These are phyloP conservation scores for Gastrolobium villosum DNA, from an alignment of 306 rosid genomes.

Conservation along the genomic window DNA sequence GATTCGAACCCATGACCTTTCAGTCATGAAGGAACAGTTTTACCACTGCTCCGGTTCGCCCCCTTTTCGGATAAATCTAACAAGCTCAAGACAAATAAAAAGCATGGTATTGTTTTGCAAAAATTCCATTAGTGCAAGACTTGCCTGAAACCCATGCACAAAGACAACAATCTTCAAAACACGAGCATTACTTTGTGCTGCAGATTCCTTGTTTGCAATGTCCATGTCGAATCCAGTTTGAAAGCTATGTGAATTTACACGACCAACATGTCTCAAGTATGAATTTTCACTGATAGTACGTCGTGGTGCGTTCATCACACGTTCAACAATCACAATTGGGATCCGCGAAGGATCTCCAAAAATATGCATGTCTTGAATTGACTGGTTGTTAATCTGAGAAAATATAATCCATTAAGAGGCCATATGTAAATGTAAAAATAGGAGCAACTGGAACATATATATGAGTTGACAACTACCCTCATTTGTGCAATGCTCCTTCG, in stretches of 20 bases:
- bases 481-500: conserved; percentile 85
- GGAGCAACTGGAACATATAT: conserved; percentile 29
- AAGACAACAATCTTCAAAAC: conserved; percentile 79
- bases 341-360: conserved; percentile 77
- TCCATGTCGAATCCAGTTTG: conserved; percentile 52
- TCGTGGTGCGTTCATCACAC: conserved; percentile 79
- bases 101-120: neutral
- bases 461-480: conserved; percentile 61
- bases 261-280: conserved; percentile 63
- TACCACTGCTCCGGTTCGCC: too few relatives aligned
- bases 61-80: neutral
- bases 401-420: conserved; percentile 32
- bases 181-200: conserved; percentile 51
- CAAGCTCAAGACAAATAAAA: conserved; percentile 5
- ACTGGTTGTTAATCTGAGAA: conserved; percentile 79
- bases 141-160: conserved; percentile 96
- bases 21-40: too few relatives aligned
- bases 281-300: conserved; percentile 78
- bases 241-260: conserved; percentile 51
- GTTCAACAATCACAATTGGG: conserved; percentile 85
- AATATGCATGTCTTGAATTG: conserved; percentile 88
- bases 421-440: conserved; percentile 20
- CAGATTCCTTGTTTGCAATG: conserved; percentile 47
- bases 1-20: too few relatives aligned
- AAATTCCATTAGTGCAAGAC: conserved; percentile 43